A percentile compares a stretch with the other conserved stretches of the same genome.
Conservation (phyloP, 192 early-diverging fungal genomes). For the Thoreauomyces humboldtii region DNA sequence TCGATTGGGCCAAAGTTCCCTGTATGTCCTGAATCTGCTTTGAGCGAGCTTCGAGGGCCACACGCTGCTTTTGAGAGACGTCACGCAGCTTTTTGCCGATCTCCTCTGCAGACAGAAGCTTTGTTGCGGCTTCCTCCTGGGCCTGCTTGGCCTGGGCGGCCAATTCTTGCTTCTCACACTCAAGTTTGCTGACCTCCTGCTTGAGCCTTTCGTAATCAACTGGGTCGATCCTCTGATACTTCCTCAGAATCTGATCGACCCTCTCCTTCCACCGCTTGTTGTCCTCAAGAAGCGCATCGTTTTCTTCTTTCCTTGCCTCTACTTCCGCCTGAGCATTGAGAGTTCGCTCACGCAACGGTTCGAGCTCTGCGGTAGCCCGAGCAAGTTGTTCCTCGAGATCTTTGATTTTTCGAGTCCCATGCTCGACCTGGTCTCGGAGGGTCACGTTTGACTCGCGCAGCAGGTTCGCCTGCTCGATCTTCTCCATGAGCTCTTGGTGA, state of each 20-base stretch:
- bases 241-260: slow-evolving; percentile 68
- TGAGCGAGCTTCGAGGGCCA: neutral
- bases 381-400: slow-evolving; percentile 42
- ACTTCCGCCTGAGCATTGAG: slow-evolving; percentile 59
- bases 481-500: slow-evolving; percentile 62
- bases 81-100: neutral
- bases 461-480: slow-evolving; percentile 63
- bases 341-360: slow-evolving; percentile 57
- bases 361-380: slow-evolving; percentile 43
- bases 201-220: slow-evolving; percentile 71
- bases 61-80: slow-evolving; percentile 12
- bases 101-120: neutral
- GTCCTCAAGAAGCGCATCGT: slow-evolving; percentile 55
- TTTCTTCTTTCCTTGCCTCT: slow-evolving; percentile 52
- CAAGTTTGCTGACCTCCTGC: slow-evolving; percentile 39
- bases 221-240: slow-evolving; percentile 79
- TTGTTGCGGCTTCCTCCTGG: neutral
- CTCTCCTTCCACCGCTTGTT: slow-evolving; percentile 72
- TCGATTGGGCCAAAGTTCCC: neutral
- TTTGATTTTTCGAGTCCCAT: slow-evolving; percentile 29
- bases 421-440: slow-evolving; percentile 60
- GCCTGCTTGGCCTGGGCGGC: slow-evolving; percentile 13
- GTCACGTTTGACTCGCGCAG: slow-evolving; percentile 78
- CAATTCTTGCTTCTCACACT: slow-evolving; percentile 22
- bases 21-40: slow-evolving; percentile 18